Evolutionary conservation across 768 basidiomycete species (phyloP).

Genomic region (Neoboletus brunneissimus): DNA sequence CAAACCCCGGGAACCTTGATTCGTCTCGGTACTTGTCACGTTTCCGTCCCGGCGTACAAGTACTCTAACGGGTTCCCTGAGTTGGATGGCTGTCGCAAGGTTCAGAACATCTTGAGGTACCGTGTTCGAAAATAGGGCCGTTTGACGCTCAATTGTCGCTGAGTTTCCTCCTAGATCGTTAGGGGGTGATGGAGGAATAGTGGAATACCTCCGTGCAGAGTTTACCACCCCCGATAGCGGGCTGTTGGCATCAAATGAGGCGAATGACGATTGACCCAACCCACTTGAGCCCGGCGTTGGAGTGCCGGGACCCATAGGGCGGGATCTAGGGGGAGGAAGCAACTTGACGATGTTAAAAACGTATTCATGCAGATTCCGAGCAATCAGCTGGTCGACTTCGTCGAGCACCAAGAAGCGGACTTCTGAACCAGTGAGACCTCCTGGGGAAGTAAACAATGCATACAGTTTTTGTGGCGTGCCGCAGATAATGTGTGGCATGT

Average conservation of each 20-base stretch:
- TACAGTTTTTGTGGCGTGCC: conserved; percentile 97
- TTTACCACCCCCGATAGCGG: conserved; percentile 34
- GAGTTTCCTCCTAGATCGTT: conserved; percentile 37
- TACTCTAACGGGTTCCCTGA: conserved; percentile 96
- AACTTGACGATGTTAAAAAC: conserved; percentile 92
- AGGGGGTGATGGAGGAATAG: conserved; percentile 47
- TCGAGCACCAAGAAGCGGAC: conserved; percentile 94
- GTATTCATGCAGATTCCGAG: conserved; percentile 92
- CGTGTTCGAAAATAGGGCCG: conserved; percentile 95
- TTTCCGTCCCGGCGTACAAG: conserved; percentile 91
- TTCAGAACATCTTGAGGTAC: conserved; percentile 98
- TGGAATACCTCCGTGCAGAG: conserved; percentile 57
- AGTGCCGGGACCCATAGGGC: conserved; percentile 40
- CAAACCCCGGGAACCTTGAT: conserved; percentile 74
- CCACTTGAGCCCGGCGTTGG: conserved; percentile 33
- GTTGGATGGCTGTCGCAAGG: conserved; percentile 87
- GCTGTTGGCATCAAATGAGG: conserved; percentile 45
- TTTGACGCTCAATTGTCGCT: conserved; percentile 70
- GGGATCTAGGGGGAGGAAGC: conserved; percentile 83
- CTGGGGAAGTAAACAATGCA: conserved; percentile 80
- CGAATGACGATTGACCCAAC: conserved; percentile 42
- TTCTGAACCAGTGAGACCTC: conserved; percentile 76
- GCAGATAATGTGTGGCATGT: conserved; percentile 92
- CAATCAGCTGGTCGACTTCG: conserved; percentile 97
- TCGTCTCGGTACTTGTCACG: conserved; percentile 64